Evolutionary conservation across 768 basidiomycete species (phyloP), one percentile per base, ranked within the genome.

Genomic region (Strobilomyces confusus): DNA sequence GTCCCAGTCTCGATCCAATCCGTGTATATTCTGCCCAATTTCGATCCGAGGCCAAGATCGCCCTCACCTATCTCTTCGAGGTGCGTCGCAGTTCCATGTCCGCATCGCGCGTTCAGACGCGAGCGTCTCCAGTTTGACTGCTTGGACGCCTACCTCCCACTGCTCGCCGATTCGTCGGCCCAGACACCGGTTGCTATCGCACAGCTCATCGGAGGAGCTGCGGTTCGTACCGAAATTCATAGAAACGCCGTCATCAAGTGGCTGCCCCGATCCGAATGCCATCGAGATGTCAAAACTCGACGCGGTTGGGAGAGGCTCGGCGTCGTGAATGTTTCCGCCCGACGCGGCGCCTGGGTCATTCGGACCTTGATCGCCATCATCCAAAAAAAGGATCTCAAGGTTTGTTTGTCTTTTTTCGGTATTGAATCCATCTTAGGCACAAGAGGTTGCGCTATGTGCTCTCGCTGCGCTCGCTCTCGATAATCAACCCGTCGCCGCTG

Each of bases 281-380:
- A 73, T 37, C 77, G 74, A 55, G 83, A 84, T 48, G 71, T 76
- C 23, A 83, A 78, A 57, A 75, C 75, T 3, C 80, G 80, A 54
- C 76, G 89, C 1, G 86, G 88, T 5, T 92, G 89, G 89, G 89
- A 91, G 70, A 85, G 83, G 63, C 71, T 77, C 0, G 75, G 77
- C 0, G 59, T 73, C 1, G 65, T 66, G 14, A 68, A 69, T 23
- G 69, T 72, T 4, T 72, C 68, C 12, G 71, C 77, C 2, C 72
- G 72, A 32, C 72, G 76, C 25, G 81, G 83, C 8, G 79, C 80
- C 0, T 87, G 87, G 85, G 80, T 81, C 9, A 76, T 80, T 2
- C 71, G 80, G 42, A 74, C 75, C 34, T 63, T 90, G 34, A 65
- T 76, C 4, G 69, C 68, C 2, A 65, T 88, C 54, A 63, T 86